Evolutionary conservation across 805 yeast species (phyloP), one percentile per base, ranked within the genome.

Genomic region (Scheffersomyces stipitis): DNA sequence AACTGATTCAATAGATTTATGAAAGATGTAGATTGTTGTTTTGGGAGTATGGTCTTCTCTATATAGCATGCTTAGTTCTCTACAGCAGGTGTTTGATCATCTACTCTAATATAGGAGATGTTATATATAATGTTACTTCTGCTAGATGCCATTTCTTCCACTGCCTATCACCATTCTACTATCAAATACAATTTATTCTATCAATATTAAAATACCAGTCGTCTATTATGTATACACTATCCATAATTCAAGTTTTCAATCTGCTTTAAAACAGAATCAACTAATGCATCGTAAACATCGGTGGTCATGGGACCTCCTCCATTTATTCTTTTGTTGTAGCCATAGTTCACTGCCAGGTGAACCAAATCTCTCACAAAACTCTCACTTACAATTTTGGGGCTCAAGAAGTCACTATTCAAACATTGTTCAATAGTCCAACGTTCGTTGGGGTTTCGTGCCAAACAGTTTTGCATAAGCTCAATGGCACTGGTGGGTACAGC

Each of bases 331-430:
- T 55, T 60, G 39, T 59, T 62, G 46, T 62, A 58, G 1, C 96
- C 96, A 60, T 78, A 86, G 41, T 76, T 73, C 16, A 88, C 83
- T 3, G 96, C 89, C 62, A 81, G 83, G 38, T 77, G 81, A 18
- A 87, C 83, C 48, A 89, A 64, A 47, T 83, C 90, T 37, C 76
- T 69, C 18, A 88, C 69, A 45, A 86, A 80, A 15, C 71, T 68
- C 48, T 77, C 77, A 26, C 86, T 80, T 2, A 89, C 85, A 18
- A 81, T 71, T 42, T 83, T 76, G 1, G 98, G 96, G 31, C 73
- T 75, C 44, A 90, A 65, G 49, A 89, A 91, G 22, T 81, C 74
- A 26, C 84, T 74, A 9, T 64, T 50, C 26, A 88, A 56, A 15
- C 88, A 72, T 49, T 83, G 75, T 6, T 75, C 73, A 4, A 81